Evolutionary conservation across 331 rosid genomes (phyloP), one percentile per base, ranked within the genome.

Genomic region (Dryas integrifolia): DNA sequence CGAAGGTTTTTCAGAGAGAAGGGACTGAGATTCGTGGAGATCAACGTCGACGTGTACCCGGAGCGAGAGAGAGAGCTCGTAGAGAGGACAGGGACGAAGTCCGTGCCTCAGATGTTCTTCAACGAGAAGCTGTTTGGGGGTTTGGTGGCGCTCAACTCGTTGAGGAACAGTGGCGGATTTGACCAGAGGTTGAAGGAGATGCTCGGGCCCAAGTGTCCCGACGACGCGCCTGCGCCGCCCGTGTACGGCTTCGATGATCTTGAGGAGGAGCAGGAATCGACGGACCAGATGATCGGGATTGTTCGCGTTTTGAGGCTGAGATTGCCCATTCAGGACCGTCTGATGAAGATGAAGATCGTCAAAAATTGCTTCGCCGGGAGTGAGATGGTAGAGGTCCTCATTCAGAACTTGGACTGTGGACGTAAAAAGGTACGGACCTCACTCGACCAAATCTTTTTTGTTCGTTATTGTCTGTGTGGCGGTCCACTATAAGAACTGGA

Each of bases 21-120:
- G 74, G 87, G 90, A 1, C 57, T 91, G 73, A 77, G 67, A 49
- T 94, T 80, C 79, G 88, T 89, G 46, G 98, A 94, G 75, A 94
- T 94, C 71, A 94, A 94, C 84, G 39, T 94, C 9, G 98, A 94
- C 68, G 98, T 94, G 30, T 94, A 65, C 59, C 76, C 80, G 0
- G 79, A 78, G 65, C 74, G 98, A 39, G 92, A 88, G 79, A 74
- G 74, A 35, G 98, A 94, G 83, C 83, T 94, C 0, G 14, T 59
- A 1, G 80, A 84, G 39, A 74, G 92, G 66, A 88, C 96, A 4
- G 97, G 97, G 1, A 83, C 53, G 51, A 18, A 72, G 0, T 74
- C 91, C 11, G 98, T 94, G 69, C 98, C 98, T 50, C 86, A 82
- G 86, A 84, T 94, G 18, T 94, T 94, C 88, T 89, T 94, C 86